Conservation (phyloP, 495 filamentous ascomycete species). For the Elaphomyces granulatus region DNA sequence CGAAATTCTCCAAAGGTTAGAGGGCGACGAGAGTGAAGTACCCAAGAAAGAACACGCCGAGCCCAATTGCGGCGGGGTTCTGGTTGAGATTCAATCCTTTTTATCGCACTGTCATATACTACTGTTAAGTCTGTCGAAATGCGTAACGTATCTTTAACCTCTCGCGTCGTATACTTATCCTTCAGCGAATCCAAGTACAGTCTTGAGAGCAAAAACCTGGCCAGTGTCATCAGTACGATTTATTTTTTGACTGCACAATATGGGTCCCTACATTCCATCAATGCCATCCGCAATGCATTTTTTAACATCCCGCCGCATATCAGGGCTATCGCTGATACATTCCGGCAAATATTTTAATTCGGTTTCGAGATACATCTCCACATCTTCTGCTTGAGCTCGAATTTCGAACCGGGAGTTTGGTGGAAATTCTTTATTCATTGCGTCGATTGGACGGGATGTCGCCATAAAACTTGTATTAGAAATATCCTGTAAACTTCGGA, state of each 20-base stretch:
- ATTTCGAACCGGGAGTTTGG: conserved; percentile 17
- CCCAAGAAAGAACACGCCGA: conserved; percentile 2
- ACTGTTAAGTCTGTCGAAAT: not conserved
- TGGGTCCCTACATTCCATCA: conserved; percentile 5
- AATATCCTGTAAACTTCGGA: conserved; percentile 2
- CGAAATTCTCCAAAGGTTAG: conserved; percentile 31
- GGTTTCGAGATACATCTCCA: conserved; percentile 15
- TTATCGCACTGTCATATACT: conserved; percentile 6
- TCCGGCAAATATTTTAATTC: conserved; percentile 4
- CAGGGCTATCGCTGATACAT: not conserved
- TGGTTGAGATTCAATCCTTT: conserved; percentile 2
- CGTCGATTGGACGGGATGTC: conserved; percentile 27
- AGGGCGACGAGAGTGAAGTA: conserved; percentile 18
- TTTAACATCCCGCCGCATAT: conserved; percentile 1
- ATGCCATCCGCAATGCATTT: conserved; percentile 1
- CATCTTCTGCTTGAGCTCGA: conserved; percentile 20
- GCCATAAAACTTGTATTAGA: conserved; percentile 8
- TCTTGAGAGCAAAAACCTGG: conserved; percentile 7
- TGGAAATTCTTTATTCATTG: conserved; percentile 17
- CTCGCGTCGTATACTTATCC: not conserved
- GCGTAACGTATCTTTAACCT: not conserved
- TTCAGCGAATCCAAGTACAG: conserved; percentile 1
- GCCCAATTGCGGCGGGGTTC: not conserved
- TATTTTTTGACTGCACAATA: not conserved
- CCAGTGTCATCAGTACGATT: not conserved